Conservation (phyloP, 805 yeast species). For the Alloascoidea hylecoeti region DNA sequence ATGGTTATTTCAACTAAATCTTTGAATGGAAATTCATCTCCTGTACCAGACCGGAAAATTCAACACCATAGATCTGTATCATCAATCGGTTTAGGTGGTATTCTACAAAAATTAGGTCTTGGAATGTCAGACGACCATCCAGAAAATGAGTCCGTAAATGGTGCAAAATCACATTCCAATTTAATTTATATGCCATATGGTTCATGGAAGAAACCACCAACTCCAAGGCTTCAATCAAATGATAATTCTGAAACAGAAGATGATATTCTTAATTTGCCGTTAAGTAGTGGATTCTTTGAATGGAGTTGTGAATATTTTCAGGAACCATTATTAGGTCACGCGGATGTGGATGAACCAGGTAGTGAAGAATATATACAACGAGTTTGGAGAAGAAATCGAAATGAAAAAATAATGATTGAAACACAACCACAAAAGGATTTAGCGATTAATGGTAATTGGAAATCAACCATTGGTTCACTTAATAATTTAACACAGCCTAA, state of each 20-base stretch:
- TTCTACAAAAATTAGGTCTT: neutral
- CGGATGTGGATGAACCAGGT: constrained; percentile 85
- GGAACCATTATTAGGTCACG: constrained; percentile 84
- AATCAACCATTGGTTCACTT: constrained; percentile 37
- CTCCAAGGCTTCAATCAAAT: constrained; percentile 12
- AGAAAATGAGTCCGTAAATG: neutral
- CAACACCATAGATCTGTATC: constrained; percentile 1
- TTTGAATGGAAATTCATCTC: neutral
- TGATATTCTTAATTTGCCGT: constrained; percentile 14
- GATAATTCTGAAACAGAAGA: constrained; percentile 8
- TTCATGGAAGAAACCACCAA: constrained; percentile 14
- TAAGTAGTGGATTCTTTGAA: constrained; percentile 21
- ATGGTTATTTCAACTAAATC: too few relatives aligned
- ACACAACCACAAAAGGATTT: constrained; percentile 84
- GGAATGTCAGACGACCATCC: neutral
- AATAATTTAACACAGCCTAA: constrained; percentile 74
- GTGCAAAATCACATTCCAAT: neutral
- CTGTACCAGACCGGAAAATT: neutral
- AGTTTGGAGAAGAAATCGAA: constrained; percentile 82
- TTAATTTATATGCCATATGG: constrained; percentile 14
- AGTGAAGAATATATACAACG: constrained; percentile 71
- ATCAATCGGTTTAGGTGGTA: neutral
- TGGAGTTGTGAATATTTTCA: constrained; percentile 76
- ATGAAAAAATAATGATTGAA: constrained; percentile 72
- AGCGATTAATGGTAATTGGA: constrained; percentile 82